phyloP scores from a whole-genome alignment of 2,329 filamentous ascomycete genomes.

The Nemania sp. region DNA sequence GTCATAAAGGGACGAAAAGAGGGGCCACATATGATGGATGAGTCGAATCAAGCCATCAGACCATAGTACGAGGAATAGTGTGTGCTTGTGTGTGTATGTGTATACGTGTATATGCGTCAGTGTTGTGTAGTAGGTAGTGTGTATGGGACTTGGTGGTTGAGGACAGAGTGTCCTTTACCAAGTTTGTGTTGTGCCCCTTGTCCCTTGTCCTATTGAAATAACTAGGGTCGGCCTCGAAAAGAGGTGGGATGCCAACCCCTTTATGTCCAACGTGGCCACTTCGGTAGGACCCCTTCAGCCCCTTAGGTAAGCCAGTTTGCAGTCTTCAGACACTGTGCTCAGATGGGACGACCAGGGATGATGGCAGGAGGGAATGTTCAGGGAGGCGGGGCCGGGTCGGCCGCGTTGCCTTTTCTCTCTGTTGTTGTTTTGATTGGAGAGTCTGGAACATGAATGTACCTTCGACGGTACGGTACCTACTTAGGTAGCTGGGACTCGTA shows the following conservation, averaged over 20 bases:
- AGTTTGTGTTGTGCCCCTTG: not conserved
- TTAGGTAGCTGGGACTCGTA: too few species aligned
- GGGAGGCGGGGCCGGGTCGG: conserved; percentile 3
- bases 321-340: conserved; percentile 19
- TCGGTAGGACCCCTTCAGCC: not conserved
- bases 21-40: conserved; percentile 20
- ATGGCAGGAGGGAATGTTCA: conserved; percentile 19
- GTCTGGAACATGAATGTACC: not conserved
- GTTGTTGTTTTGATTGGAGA: conserved; percentile 9
- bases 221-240: not conserved
- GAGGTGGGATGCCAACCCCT: conserved; percentile 14
- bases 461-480: not conserved
- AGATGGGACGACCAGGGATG: conserved; percentile 18
- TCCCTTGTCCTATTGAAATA: not conserved
- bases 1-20: conserved; percentile 18
- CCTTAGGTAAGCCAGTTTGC: conserved; percentile 21
- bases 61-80: not conserved
- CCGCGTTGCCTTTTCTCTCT: conserved; percentile 4
- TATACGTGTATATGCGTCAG: too few species aligned
- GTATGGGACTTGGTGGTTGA: conserved; percentile 11
- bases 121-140: too few species aligned
- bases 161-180: conserved; percentile 35
- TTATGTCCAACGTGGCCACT: conserved; percentile 34
- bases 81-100: not conserved
- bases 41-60: conserved; percentile 15